Evolutionary conservation across 805 yeast species (phyloP).

Genomic region (Kluyveromyces lactis): DNA sequence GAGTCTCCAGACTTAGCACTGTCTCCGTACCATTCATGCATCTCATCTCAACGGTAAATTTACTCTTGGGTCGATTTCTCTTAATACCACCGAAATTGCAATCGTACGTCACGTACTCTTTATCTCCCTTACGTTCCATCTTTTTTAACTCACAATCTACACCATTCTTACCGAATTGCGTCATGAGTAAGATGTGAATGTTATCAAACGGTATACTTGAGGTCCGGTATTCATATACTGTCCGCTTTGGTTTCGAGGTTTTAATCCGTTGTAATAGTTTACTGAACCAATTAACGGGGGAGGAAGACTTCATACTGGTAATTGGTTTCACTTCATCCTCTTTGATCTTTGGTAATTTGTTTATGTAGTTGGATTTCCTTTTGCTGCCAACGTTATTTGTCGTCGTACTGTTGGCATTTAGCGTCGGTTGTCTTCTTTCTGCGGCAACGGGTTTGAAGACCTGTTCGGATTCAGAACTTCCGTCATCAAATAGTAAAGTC

Average conservation of each 20-base stretch:
- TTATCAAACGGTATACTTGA: conserved; percentile 21
- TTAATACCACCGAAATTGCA: conserved; percentile 23
- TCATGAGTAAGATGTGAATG: conserved; percentile 20
- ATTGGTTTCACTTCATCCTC: neutral
- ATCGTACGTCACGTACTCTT: conserved; percentile 21
- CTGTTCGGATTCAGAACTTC: conserved; percentile 8
- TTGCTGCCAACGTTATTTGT: neutral
- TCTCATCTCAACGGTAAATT: conserved; percentile 18
- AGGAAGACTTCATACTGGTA: neutral
- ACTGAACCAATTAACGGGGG: conserved; percentile 19
- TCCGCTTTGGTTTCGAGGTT: conserved; percentile 4
- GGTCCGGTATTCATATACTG: conserved; percentile 17
- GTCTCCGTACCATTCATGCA: conserved; percentile 13
- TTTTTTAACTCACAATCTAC: conserved; percentile 19
- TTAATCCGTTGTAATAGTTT: conserved; percentile 18
- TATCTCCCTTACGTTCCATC: conserved; percentile 13
- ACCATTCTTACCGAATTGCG: conserved; percentile 21
- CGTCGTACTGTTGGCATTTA: neutral
- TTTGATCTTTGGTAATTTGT: neutral
- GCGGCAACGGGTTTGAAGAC: conserved; percentile 6
- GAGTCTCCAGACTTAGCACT: conserved; percentile 15
- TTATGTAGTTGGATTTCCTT: neutral
- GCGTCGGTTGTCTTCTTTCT: neutral
- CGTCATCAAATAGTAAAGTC: conserved; percentile 24
- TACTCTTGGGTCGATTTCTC: conserved; percentile 5